phyloP scores from a whole-genome alignment of 164 flowering plant genomes.

The Aristolochia contorta region DNA sequence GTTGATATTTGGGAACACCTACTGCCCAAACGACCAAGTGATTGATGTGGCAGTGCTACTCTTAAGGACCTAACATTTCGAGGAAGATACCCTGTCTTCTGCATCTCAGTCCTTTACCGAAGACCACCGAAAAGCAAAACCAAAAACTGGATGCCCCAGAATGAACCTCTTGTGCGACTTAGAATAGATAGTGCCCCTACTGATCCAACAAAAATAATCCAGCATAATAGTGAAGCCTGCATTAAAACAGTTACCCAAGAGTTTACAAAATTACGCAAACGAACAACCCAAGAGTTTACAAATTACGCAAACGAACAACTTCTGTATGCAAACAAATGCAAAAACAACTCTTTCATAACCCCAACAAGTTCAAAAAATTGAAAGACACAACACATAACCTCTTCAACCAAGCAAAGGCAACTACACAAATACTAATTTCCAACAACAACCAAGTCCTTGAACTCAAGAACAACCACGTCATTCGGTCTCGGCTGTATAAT shows the following conservation, averaged over 20 bases:
- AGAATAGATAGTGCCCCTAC: conserved; percentile 2
- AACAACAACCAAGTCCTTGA: no score
- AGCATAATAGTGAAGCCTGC: conserved; percentile 9
- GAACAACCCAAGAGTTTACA: no score
- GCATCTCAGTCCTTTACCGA: conserved; percentile 33
- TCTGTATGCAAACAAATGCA: no score
- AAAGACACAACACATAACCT: no score
- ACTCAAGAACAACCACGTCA: no score
- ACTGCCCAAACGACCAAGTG: conserved; percentile 56
- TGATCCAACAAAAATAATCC: conserved; percentile 4
- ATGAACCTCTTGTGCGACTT: conserved; percentile 5
- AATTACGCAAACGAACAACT: no score
- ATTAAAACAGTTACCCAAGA: neutral
- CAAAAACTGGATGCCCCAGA: neutral
- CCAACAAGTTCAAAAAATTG: no score
- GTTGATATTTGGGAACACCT: conserved; percentile 69
- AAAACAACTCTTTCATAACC: no score
- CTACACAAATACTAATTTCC: no score
- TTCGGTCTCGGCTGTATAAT: no score
- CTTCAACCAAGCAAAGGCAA: no score
- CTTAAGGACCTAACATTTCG: conserved; percentile 40
- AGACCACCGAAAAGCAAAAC: neutral
- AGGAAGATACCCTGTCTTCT: conserved; percentile 44
- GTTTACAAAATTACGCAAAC: no score
- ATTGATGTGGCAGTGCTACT: conserved; percentile 39